Evolutionary conservation across 345 rosid genomes (phyloP), one percentile per base, ranked within the genome.

Genomic region (Corchorus capsularis): DNA sequence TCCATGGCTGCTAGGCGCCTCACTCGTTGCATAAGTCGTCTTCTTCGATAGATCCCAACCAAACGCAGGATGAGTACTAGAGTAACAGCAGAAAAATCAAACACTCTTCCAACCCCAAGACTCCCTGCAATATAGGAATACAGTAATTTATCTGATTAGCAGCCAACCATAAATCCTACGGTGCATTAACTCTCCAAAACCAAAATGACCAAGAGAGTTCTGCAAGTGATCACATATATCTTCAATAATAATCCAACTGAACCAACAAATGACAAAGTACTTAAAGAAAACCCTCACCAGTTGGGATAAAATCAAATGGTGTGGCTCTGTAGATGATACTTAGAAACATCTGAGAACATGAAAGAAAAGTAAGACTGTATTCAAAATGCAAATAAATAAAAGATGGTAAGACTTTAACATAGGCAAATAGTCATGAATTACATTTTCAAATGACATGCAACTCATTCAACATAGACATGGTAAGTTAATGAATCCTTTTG

Each of bases 221-320:
- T n/a, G 9, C 11, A 43, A 13, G 1, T 10, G 1, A 27, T 17
- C 32, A 9, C 50, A 9, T 17, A 9, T 17, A 41, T 4, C 6
- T 41, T 39, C 49, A 12, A 64, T 47, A 27, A 41, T 64, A 22
- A 32, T 32, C 8, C 6, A 15, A 19, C 16, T 50, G 59, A 16
- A n/a, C 11, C 74, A 10, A 13, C n/a, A 1, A 56, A 11, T 35
- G 17, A 74, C 3, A 19, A 27, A 37, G 37, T 55, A 35, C 22
- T 70, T 32, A 0, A 22, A 41, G 52, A 81, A 68, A 76, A 6
- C 56, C 63, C 81, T 76, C 80, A 89, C 98, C 94, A 3, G 89
- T 86, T 14, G 93, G 96, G 69, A 93, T 87, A 81, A 93, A 90
- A 78, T 89, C 84, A 37, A 91, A 86, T 22, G 92, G 90, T 49